Evolutionary conservation across 192 early-diverging fungal species (phyloP), one percentile per base, ranked within the genome.

Genomic region (Hyaloraphidium curvatum): DNA sequence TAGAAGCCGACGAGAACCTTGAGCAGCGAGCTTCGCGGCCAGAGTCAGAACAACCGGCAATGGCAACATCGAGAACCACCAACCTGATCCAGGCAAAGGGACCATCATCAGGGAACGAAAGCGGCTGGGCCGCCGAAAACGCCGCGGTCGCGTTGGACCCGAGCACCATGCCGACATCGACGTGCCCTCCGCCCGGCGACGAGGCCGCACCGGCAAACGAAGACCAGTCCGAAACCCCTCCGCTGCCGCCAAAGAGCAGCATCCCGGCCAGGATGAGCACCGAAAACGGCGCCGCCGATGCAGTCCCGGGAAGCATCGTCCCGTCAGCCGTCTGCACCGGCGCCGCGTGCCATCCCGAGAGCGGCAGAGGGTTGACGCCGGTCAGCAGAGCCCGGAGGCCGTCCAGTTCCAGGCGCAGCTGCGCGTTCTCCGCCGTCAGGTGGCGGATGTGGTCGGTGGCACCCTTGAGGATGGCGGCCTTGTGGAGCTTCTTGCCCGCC

Each of bases 401-500:
- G 33, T 56, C 33, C 25, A 25, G 26, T 35, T 79, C 77, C 3
- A 53, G 40, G 41, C 70, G 69, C 5, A 67, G 13, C 28, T 65
- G 55, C 7, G 62, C 39, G 26, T 67, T 65, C 2, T 58, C 63
- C 27, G 65, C 68, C 21, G 69, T 71, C 2, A 79, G 59, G 27
- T 74, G 68, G 22, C 62, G 59, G 30, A 96, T 91, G 65, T 96
- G 93, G 64, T 96, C 89, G 0, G 90, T 91, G 0, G 87, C 80
- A 53, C 91, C 91, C 28, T 78, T 70, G 53, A 96, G 55, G 37
- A 96, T 84, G 2, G 90, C 93, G 2, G 89, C 91, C 63, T 96
- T 96, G 72, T 96, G 92, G 19, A 89, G 70, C 51, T 89, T 86
- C 13, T 75, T 86, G 0, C 87, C 88, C 2, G 76, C 83, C 1